phyloP scores from a whole-genome alignment of 2,329 filamentous ascomycete species.

The Diaporthe velutina region DNA sequence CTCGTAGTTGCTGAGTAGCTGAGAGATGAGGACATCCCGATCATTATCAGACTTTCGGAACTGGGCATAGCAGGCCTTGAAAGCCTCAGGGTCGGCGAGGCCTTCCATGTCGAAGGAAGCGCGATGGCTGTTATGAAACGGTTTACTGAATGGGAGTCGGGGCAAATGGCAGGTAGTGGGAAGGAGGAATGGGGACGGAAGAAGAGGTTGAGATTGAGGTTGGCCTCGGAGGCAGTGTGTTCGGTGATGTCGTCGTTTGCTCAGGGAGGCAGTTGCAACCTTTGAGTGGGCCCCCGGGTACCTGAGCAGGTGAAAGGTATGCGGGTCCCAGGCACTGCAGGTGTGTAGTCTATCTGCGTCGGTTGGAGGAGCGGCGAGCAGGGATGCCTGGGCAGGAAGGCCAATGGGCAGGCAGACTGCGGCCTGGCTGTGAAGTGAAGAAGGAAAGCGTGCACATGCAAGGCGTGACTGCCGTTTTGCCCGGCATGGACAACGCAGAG shows the following conservation, averaged over 20 bases:
- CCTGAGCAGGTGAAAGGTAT: neutral
- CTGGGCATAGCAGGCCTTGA: slow-evolving; percentile 38
- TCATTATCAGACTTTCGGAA: slow-evolving; percentile 35
- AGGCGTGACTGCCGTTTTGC: neutral
- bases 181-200: neutral
- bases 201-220: neutral
- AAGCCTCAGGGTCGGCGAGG: slow-evolving; percentile 27
- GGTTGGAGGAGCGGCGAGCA: neutral
- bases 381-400: neutral
- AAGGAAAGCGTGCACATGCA: slow-evolving; percentile 8
- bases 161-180: neutral
- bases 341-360: neutral
- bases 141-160: neutral
- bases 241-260: slow-evolving; percentile 10
- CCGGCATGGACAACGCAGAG: slow-evolving; percentile 2
- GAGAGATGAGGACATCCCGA: slow-evolving; percentile 33
- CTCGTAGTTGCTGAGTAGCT: slow-evolving; percentile 35
- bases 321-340: neutral
- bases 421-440: neutral
- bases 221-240: neutral
- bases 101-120: slow-evolving; percentile 28
- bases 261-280: neutral
- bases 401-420: neutral
- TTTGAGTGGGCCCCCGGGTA: neutral
- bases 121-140: neutral